phyloP scores from a whole-genome alignment of 1,284 basidiomycete species.

The Taiwanofungus camphoratus region DNA sequence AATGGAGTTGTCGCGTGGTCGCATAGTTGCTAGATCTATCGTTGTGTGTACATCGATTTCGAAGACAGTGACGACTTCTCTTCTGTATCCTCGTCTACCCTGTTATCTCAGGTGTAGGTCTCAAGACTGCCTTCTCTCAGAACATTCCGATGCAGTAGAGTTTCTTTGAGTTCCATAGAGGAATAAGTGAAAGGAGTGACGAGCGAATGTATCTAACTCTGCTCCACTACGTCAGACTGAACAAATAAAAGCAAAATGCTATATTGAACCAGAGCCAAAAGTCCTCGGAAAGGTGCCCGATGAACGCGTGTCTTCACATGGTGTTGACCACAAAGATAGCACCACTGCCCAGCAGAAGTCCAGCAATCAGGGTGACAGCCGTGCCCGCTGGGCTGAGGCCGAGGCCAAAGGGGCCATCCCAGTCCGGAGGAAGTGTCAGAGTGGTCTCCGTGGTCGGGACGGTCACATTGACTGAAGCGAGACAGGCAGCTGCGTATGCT shows the following conservation, averaged over 20 bases:
- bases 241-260: background rate
- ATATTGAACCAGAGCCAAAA: no score
- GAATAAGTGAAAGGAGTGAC: no score
- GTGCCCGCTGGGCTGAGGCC: constrained; percentile 37
- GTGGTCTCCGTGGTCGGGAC: constrained; percentile 32
- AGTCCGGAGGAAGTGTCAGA: constrained; percentile 41
- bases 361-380: constrained; percentile 42
- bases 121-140: no score
- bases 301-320: constrained; percentile 29
- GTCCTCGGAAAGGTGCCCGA: no score
- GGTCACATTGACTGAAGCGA: constrained; percentile 27
- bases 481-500: constrained; percentile 50
- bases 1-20: constrained; percentile 7
- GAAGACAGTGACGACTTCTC: background rate
- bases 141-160: no score
- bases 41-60: background rate
- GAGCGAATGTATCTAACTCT: background rate
- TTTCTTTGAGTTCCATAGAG: no score
- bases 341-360: constrained; percentile 39
- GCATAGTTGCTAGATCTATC: background rate
- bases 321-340: constrained; percentile 45
- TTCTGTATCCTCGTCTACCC: background rate
- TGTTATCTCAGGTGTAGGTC: no score
- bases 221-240: background rate
- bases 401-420: constrained; percentile 54